Percentiles rank a stretch among this genome's conserved stretches.
Evolutionary conservation across 306 rosid genomes (phyloP).

Genomic region (Spatholobus suberectus): DNA sequence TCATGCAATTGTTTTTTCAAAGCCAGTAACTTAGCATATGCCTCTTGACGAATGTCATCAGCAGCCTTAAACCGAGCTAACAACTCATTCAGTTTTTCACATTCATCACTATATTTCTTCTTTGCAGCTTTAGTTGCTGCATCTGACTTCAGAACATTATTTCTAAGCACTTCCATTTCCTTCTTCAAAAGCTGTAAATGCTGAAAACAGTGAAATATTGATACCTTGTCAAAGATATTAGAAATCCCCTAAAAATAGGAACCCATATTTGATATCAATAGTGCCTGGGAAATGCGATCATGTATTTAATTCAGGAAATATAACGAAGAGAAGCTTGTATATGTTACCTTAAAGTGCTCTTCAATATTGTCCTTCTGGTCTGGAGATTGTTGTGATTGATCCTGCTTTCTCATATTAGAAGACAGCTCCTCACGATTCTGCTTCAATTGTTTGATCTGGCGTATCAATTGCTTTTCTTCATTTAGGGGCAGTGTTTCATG

Average conservation of each 20-base stretch:
- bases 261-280: slow-evolving; percentile 8
- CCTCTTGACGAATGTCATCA: slow-evolving; percentile 78
- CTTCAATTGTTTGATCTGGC: slow-evolving; percentile 79
- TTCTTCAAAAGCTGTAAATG: slow-evolving; percentile 58
- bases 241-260: background rate
- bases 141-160: slow-evolving; percentile 67
- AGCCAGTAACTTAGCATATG: slow-evolving; percentile 64
- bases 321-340: slow-evolving; percentile 2
- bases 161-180: slow-evolving; percentile 70
- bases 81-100: slow-evolving; percentile 49
- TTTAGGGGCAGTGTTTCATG: slow-evolving; percentile 84
- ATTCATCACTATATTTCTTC: slow-evolving; percentile 60
- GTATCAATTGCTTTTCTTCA: slow-evolving; percentile 80
- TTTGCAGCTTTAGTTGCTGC: slow-evolving; percentile 60
- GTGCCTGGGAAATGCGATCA: background rate
- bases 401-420: slow-evolving; percentile 61
- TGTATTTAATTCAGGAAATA: slow-evolving; percentile 18
- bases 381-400: slow-evolving; percentile 60
- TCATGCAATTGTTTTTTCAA: slow-evolving; percentile 65
- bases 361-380: slow-evolving; percentile 68
- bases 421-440: slow-evolving; percentile 76
- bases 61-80: slow-evolving; percentile 62
- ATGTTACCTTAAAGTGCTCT: slow-evolving; percentile 64
- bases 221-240: slow-evolving; percentile 6
- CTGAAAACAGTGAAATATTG: slow-evolving; percentile 35